A percentile compares a stretch with the other conserved stretches of the same genome.
Evolutionary conservation across 2,329 filamentous ascomycete genomes (phyloP).

Genomic region (Calonectria pauciramosa): DNA sequence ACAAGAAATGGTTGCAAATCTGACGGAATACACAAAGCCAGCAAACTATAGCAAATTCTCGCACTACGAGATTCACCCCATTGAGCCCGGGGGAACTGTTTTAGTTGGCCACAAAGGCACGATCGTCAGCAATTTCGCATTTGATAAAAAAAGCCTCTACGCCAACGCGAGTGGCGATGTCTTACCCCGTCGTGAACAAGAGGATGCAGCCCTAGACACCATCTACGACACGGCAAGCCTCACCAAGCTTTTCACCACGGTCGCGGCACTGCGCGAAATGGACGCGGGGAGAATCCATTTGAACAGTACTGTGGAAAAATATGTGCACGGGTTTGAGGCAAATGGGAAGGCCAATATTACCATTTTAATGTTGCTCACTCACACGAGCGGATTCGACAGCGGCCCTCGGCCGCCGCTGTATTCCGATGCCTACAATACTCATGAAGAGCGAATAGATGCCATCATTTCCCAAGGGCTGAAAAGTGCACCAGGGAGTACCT

Average conservation of each 20-base stretch:
- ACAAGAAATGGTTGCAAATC: background rate
- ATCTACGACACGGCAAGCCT: conserved; percentile 57
- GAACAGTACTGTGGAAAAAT: background rate
- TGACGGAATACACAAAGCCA: conserved; percentile 11
- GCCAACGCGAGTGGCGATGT: conserved; percentile 46
- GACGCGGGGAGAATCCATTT: conserved; percentile 34
- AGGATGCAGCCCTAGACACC: conserved; percentile 48
- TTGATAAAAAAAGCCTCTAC: conserved; percentile 34
- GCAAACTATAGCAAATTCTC: conserved; percentile 21
- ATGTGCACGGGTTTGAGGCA: background rate
- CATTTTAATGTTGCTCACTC: background rate
- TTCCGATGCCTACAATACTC: background rate
- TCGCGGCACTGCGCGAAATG: conserved; percentile 48
- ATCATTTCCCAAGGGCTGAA: conserved; percentile 1
- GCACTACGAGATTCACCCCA: conserved; percentile 30
- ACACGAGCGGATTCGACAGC: background rate
- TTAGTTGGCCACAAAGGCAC: background rate
- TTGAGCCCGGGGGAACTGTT: conserved; percentile 40
- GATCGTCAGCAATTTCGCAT: conserved; percentile 45
- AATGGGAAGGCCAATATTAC: conserved; percentile 5
- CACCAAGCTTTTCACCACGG: conserved; percentile 54
- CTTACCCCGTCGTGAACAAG: conserved; percentile 42
- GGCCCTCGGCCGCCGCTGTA: background rate
- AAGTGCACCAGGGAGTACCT: conserved; percentile 28
- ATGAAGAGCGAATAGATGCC: conserved; percentile 13